phyloP scores from a whole-genome alignment of 495 filamentous ascomycete genomes.

The Astrothelium macrocarpum region DNA sequence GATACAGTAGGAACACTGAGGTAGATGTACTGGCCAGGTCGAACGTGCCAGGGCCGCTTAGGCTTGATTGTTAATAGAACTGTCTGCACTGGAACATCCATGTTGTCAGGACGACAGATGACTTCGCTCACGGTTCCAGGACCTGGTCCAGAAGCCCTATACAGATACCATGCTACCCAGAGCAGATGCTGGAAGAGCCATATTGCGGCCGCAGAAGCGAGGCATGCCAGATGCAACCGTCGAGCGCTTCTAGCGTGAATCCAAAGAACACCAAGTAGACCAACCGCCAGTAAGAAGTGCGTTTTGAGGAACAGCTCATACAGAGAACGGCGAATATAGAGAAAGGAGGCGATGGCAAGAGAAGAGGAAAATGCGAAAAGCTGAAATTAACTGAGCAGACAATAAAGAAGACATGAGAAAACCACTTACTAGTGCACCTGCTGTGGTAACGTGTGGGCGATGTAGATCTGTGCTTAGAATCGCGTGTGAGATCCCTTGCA shows the following conservation, averaged over 20 bases:
- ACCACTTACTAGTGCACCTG: background rate
- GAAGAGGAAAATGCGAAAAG: background rate
- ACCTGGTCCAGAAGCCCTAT: background rate
- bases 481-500: background rate
- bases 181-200: background rate
- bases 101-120: background rate
- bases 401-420: background rate
- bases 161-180: background rate
- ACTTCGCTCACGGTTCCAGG: background rate
- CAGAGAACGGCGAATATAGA: background rate
- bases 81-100: too few species aligned
- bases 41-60: background rate
- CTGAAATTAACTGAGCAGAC: background rate
- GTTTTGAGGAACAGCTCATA: background rate
- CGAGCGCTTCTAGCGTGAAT: background rate
- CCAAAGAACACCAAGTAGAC: background rate
- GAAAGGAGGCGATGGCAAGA: background rate
- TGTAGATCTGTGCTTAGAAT: background rate
- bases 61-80: background rate
- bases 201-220: background rate
- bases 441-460: background rate
- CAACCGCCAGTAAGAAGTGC: background rate
- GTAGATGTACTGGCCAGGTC: slow-evolving; percentile 8
- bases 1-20: slow-evolving; percentile 1
- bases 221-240: background rate